Base-by-base conservation (phyloP, 2,329 filamentous ascomycete genomes). In the Onygena corvina region DNA sequence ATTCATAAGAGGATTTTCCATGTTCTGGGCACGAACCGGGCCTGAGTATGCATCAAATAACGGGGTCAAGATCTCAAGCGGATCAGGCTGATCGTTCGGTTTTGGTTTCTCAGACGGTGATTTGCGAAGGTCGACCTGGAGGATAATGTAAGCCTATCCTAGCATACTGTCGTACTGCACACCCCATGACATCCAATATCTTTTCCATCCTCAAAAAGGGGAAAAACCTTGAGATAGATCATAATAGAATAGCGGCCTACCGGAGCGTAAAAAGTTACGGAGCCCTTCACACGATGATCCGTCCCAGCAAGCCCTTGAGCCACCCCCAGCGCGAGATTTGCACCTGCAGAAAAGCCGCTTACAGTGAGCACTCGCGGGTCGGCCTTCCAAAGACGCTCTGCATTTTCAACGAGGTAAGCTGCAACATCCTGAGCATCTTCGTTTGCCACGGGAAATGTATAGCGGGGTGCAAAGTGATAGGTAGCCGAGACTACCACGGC, bases 361-460 rank as follows among this genome's bases (percentile, higher is more conserved):
- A 71, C 57, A 0, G 71, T 75, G 50, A 75, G 57, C 3, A 69
- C 52, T 1, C 59, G 56, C 2, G 65, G 58, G 56, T 73, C 67
- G 1, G 67, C 65, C 9, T 62, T 62, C 53, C 63, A 67, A 23
- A 61, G 52, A 0, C 50, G 46, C 46, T 60, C 62, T 0, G 69
- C 67, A 42, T 73, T 63, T 3, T 61, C 54, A 2, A 65, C 53
- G 1, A 75, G 55, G 57, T 62, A 74, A 36, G 57, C 54, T 9
- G 75, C 57, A 0, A 67, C 62, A 34, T 69, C 69, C 47, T 73
- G 68, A 1, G 70, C 60, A 51, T 74, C 71, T 49, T 73, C 58
- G 34, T 64, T 62, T 38, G 57, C 65, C 5, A 62, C 62, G 0
- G 71, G 72, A 40, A 69, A 74, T 0, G 63, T 59, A 44, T 64